Percentiles rank a stretch among this genome's conserved stretches.
phyloP scores from a whole-genome alignment of 2,329 filamentous ascomycete genomes.

The Colletotrichum tamarilloi region DNA sequence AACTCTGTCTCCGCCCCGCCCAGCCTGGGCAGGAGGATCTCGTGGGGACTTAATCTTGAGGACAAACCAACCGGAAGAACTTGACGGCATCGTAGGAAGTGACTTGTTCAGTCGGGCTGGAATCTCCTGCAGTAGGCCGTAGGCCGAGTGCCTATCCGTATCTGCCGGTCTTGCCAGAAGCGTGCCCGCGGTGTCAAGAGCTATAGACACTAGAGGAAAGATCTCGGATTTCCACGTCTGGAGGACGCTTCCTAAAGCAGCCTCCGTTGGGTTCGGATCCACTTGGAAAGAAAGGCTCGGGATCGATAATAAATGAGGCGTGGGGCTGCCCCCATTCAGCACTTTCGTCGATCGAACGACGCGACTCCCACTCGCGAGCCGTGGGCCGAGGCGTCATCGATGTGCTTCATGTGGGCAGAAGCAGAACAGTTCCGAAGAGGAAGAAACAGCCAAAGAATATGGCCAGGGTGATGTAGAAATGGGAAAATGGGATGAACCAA shows the following conservation, averaged over 20 bases:
- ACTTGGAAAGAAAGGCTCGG: slow-evolving; percentile 18
- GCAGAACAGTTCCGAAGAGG: neutral
- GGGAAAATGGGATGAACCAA: slow-evolving; percentile 21
- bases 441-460: neutral
- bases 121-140: neutral
- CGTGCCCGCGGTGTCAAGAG: neutral
- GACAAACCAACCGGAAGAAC: slow-evolving; percentile 4
- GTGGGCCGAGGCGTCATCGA: slow-evolving; percentile 20
- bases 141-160: neutral
- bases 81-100: slow-evolving; percentile 6
- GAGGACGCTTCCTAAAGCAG: neutral
- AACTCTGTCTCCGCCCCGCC: slow-evolving; percentile 6
- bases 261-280: neutral
- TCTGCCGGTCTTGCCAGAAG: neutral
- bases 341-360: slow-evolving; percentile 14
- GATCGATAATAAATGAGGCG: slow-evolving; percentile 25
- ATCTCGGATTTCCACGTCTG: slow-evolving; percentile 2
- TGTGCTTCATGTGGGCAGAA: neutral
- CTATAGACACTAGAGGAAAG: neutral
- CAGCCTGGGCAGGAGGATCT: slow-evolving; percentile 19
- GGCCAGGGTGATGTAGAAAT: neutral
- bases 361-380: slow-evolving; percentile 8
- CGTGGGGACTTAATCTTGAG: slow-evolving; percentile 22
- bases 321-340: slow-evolving; percentile 20
- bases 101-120: neutral